A percentile compares a stretch with the other conserved stretches of the same genome.
Evolutionary conservation across 805 yeast genomes (phyloP).

Genomic region (Saturnispora sanitii): DNA sequence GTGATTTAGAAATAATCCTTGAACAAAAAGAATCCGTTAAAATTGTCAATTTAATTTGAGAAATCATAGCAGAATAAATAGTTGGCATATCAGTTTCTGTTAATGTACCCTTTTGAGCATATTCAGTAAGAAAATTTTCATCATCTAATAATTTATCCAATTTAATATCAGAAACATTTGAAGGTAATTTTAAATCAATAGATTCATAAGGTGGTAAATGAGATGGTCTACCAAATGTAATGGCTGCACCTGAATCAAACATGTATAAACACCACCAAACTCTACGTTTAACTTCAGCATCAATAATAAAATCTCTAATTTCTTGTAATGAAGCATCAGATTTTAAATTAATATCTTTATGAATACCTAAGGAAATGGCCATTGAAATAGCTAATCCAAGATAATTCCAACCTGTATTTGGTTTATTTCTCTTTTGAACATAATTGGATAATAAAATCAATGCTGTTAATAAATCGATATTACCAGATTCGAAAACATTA

Average conservation of each 20-base stretch:
- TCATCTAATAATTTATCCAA: constrained; percentile 23
- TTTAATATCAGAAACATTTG: constrained; percentile 39
- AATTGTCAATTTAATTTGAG: constrained; percentile 41
- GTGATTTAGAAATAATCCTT: constrained; percentile 36
- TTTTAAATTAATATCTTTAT: constrained; percentile 35
- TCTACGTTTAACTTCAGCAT: constrained; percentile 47
- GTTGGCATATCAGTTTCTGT: constrained; percentile 36
- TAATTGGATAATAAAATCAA: constrained; percentile 48
- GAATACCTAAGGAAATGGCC: constrained; percentile 58
- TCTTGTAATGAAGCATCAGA: constrained; percentile 10
- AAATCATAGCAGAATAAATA: constrained; percentile 47
- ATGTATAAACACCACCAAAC: constrained; percentile 62
- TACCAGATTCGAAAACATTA: constrained; percentile 50
- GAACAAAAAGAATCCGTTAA: constrained; percentile 41
- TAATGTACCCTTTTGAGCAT: constrained; percentile 10
- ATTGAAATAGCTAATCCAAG: constrained; percentile 55
- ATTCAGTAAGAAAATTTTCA: constrained; percentile 9
- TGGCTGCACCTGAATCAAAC: constrained; percentile 54
- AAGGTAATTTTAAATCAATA: constrained; percentile 41
- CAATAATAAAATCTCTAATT: constrained; percentile 29
- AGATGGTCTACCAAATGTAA: constrained; percentile 58
- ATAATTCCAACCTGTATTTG: constrained; percentile 62
- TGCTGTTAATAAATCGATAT: constrained; percentile 43
- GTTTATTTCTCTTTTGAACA: constrained; percentile 54
- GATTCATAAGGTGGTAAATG: constrained; percentile 38